These are phyloP conservation scores for Cyberlindnera mycetangii DNA, from an alignment of 805 yeast species.

Conservation along the genomic window DNA sequence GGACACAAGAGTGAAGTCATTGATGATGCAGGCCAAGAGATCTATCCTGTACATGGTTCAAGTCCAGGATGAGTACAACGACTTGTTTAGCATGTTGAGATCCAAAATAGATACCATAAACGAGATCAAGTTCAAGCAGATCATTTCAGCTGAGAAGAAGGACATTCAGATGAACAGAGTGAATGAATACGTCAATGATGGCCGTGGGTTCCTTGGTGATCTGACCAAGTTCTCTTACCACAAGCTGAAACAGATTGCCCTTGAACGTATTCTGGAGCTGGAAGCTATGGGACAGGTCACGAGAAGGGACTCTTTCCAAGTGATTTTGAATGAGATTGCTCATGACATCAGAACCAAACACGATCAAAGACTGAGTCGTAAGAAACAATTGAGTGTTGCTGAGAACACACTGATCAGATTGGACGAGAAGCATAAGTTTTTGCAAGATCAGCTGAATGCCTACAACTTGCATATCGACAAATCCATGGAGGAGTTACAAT, in stretches of 20 bases:
- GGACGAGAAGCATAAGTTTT: conserved; percentile 42
- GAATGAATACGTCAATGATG: conserved; percentile 39
- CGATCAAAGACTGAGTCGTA: conserved; percentile 45
- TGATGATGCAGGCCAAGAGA: conserved; percentile 76
- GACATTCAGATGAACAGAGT: conserved; percentile 35
- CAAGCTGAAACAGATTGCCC: conserved; percentile 70
- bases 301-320: conserved; percentile 72
- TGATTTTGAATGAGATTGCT: conserved; percentile 77
- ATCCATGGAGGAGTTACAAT: conserved; percentile 48
- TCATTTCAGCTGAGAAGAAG: conserved; percentile 47
- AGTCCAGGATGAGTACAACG: conserved; percentile 67
- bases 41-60: conserved; percentile 79
- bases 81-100: conserved; percentile 64
- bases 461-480: conserved; percentile 48
- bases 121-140: conserved; percentile 58
- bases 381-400: conserved; percentile 43
- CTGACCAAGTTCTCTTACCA: conserved; percentile 54
- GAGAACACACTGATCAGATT: conserved; percentile 42
- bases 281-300: conserved; percentile 65
- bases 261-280: conserved; percentile 72
- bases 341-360: conserved; percentile 64
- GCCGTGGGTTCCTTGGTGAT: conserved; percentile 48
- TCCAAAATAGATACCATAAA: conserved; percentile 66
- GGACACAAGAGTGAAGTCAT: conserved; percentile 55
- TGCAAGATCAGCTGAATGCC: conserved; percentile 39